phyloP scores from a whole-genome alignment of 192 early-diverging fungal genomes.

The Helicostylum pulchrum region DNA sequence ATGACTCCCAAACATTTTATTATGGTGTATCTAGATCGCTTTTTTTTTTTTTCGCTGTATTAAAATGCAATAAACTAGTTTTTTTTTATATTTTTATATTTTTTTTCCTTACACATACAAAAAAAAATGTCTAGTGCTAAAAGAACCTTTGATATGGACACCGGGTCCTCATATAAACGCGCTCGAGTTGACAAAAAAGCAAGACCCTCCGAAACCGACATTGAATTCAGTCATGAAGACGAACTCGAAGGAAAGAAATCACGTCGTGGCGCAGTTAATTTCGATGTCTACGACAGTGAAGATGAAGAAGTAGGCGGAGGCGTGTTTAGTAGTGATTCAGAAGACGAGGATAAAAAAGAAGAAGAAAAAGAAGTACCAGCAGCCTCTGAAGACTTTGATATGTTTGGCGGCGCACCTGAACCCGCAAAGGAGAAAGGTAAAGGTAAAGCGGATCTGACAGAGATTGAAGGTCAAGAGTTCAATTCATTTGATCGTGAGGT shows the following conservation, averaged over 20 bases:
- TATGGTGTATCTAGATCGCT: too few relatives aligned
- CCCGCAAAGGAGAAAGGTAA: conserved; percentile 26
- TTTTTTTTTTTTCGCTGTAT: too few relatives aligned
- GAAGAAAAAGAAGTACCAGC: conserved; percentile 19
- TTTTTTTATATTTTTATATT: too few relatives aligned
- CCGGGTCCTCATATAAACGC: background rate
- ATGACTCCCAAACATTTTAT: too few relatives aligned
- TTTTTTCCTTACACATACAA: too few relatives aligned
- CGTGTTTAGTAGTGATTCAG: conserved; percentile 37
- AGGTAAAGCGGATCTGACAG: conserved; percentile 19
- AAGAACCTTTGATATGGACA: conserved; percentile 13
- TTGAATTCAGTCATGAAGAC: conserved; percentile 49
- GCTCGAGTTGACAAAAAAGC: conserved; percentile 10
- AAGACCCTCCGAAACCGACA: conserved; percentile 9
- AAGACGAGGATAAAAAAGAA: conserved; percentile 32
- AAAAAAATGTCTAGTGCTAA: conserved; percentile 9
- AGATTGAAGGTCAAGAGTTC: conserved; percentile 57
- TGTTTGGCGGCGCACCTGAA: conserved; percentile 47
- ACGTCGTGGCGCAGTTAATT: conserved; percentile 47
- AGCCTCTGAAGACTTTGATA: conserved; percentile 50
- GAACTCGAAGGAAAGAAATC: conserved; percentile 45
- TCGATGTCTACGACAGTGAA: conserved; percentile 45
- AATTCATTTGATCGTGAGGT: conserved; percentile 34
- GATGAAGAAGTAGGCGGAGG: conserved; percentile 41
- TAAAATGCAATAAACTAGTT: too few relatives aligned